These are phyloP conservation scores for Astrothelium macrocarpum DNA, from an alignment of 495 filamentous ascomycete genomes.

Conservation along the genomic window DNA sequence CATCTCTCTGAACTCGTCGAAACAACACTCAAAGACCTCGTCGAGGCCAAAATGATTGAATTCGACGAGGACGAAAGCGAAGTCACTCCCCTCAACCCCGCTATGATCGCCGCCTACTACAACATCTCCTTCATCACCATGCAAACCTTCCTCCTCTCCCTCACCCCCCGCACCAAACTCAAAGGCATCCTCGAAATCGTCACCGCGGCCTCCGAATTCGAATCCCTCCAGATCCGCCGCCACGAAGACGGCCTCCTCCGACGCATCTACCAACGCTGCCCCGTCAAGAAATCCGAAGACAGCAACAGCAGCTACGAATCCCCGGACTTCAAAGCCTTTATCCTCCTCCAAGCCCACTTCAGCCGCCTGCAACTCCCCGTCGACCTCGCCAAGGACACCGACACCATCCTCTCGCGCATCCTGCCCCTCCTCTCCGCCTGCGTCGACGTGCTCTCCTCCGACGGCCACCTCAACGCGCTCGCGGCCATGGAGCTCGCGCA, in stretches of 20 bases:
- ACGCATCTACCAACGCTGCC: conserved; percentile 86
- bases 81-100: conserved; percentile 81
- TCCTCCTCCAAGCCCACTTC: conserved; percentile 93
- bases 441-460: conserved; percentile 91
- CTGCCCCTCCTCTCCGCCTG: conserved; percentile 81
- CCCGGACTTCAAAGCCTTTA: conserved; percentile 96
- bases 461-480: conserved; percentile 94
- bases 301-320: conserved; percentile 70
- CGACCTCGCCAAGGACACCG: conserved; percentile 95
- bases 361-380: conserved; percentile 91
- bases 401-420: conserved; percentile 74
- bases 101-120: conserved; percentile 98
- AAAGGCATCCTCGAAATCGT: conserved; percentile 96
- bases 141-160: conserved; percentile 98
- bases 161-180: conserved; percentile 78
- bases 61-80: conserved; percentile 93
- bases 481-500: conserved; percentile 99
- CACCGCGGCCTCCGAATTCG: conserved; percentile 93
- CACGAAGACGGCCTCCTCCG: conserved; percentile 85
- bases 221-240: conserved; percentile 85
- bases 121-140: conserved; percentile 99
- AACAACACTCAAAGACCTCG: conserved; percentile 79
- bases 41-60: conserved; percentile 92
- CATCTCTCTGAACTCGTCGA: conserved; percentile 95
- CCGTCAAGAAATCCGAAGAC: conserved; percentile 86